Conservation (phyloP, 768 basidiomycete genomes). For the Termitomyces sp. region DNA sequence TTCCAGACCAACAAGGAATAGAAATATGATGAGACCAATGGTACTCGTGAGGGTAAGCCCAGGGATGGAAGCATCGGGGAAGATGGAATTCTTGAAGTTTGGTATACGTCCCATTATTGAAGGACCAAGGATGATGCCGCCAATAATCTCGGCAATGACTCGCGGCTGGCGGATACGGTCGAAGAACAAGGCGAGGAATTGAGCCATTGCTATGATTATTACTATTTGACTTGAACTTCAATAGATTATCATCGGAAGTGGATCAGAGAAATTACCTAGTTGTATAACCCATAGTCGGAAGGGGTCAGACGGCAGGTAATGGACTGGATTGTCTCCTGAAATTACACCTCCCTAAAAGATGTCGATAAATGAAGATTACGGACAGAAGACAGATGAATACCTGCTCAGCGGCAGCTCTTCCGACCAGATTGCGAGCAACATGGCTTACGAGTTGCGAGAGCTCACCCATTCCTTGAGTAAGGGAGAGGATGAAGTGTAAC, state of each 20-base stretch:
- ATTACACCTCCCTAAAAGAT: slow-evolving; percentile 65
- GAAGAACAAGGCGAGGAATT: slow-evolving; percentile 63
- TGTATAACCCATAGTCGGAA: slow-evolving; percentile 75
- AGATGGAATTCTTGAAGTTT: slow-evolving; percentile 56
- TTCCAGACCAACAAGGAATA: slow-evolving; percentile 85
- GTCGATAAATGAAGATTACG: background rate
- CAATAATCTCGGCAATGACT: slow-evolving; percentile 93
- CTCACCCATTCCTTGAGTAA: slow-evolving; percentile 38
- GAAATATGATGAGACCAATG: slow-evolving; percentile 70
- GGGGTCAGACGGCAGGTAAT: slow-evolving; percentile 61
- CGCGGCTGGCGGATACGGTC: slow-evolving; percentile 76
- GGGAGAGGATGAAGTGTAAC: background rate
- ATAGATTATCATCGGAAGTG: background rate
- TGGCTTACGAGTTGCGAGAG: slow-evolving; percentile 33
- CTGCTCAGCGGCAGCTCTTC: slow-evolving; percentile 46
- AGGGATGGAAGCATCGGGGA: slow-evolving; percentile 46
- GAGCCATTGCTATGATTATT: slow-evolving; percentile 78
- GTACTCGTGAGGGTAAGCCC: slow-evolving; percentile 69
- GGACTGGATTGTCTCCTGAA: slow-evolving; percentile 66
- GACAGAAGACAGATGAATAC: slow-evolving; percentile 21
- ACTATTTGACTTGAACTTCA: slow-evolving; percentile 31
- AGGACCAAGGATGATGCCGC: slow-evolving; percentile 81
- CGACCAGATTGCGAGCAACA: slow-evolving; percentile 25
- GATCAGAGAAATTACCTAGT: slow-evolving; percentile 41
- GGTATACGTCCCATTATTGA: slow-evolving; percentile 79